phyloP scores from a whole-genome alignment of 257 asterid genomes.

The Catharanthus roseus region DNA sequence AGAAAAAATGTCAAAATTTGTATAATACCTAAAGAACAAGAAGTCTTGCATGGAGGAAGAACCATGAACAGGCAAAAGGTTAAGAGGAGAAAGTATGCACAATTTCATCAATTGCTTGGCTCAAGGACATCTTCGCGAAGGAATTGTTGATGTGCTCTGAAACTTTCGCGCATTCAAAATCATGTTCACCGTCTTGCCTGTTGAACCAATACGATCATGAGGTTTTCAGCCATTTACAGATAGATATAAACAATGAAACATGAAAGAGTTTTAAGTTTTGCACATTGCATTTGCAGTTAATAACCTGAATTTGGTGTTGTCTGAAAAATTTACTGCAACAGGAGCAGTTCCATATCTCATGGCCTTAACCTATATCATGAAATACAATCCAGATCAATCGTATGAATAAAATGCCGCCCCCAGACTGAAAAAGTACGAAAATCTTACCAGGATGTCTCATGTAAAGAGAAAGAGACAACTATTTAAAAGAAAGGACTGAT shows the following conservation, averaged over 20 bases:
- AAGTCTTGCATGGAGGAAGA: constrained; percentile 1
- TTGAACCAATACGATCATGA: constrained; percentile 8
- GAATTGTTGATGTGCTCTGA: constrained; percentile 37
- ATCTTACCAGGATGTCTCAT: background rate
- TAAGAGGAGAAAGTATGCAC: constrained; percentile 28
- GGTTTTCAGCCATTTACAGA: constrained; percentile 13
- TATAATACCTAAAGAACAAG: constrained; percentile 4
- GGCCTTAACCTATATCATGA: constrained; percentile 55
- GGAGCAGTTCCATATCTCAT: constrained; percentile 66
- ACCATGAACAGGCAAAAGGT: background rate
- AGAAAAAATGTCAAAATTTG: too few species aligned
- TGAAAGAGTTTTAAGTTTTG: background rate
- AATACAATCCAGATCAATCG: background rate
- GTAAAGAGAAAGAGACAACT: background rate
- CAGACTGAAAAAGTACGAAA: background rate
- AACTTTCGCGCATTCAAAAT: constrained; percentile 33
- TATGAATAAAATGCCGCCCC: background rate
- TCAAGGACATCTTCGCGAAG: constrained; percentile 44
- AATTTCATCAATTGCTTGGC: constrained; percentile 63
- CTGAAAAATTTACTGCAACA: constrained; percentile 32
- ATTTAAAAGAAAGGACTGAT: background rate
- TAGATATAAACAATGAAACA: background rate
- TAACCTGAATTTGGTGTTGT: constrained; percentile 42
- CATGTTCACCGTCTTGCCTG: constrained; percentile 44
- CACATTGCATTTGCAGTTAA: constrained; percentile 5